Conservation (phyloP, 1,139 yeast species). For the Kluyveromyces sp. region DNA sequence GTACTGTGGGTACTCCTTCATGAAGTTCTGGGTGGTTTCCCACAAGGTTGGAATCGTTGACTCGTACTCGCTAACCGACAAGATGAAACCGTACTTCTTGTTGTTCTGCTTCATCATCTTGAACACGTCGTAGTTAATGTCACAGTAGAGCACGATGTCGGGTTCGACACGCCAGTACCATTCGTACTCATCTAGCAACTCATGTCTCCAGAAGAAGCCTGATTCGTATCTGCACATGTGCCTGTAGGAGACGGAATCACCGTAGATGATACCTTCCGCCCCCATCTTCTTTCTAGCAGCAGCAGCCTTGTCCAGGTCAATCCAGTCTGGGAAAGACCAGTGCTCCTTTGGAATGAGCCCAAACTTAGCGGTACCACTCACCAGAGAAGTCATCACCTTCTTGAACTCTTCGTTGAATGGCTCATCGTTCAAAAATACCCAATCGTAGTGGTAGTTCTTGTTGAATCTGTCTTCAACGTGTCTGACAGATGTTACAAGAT, state of each 20-base stretch:
- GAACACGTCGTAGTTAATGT: conserved; percentile 74
- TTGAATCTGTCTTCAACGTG: conserved; percentile 73
- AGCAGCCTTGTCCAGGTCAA: conserved; percentile 52
- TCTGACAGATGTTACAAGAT: conserved; percentile 53
- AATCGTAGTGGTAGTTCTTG: conserved; percentile 52
- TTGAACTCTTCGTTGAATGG: conserved; percentile 43
- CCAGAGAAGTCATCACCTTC: conserved; percentile 33
- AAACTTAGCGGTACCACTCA: conserved; percentile 44
- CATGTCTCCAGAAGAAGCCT: conserved; percentile 82
- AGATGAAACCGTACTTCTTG: conserved; percentile 70
- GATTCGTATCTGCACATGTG: conserved; percentile 92
- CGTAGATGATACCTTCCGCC: conserved; percentile 46
- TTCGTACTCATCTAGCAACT: conserved; percentile 60
- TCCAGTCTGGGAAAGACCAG: conserved; percentile 53
- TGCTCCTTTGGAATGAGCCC: conserved; percentile 44
- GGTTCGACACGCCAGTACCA: conserved; percentile 97
- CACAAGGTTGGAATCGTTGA: conserved; percentile 78
- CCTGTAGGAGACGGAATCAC: conserved; percentile 58
- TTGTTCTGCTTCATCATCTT: conserved; percentile 69
- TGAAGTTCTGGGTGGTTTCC: conserved; percentile 65
- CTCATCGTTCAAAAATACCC: conserved; percentile 66
- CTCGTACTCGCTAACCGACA: conserved; percentile 74
- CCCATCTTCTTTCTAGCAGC: conserved; percentile 42
- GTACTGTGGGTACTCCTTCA: conserved; percentile 56
- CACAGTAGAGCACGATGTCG: conserved; percentile 68